Evolutionary conservation across 805 yeast genomes (phyloP), one percentile per base, ranked within the genome.

Genomic region (Yarrowia deformans): DNA sequence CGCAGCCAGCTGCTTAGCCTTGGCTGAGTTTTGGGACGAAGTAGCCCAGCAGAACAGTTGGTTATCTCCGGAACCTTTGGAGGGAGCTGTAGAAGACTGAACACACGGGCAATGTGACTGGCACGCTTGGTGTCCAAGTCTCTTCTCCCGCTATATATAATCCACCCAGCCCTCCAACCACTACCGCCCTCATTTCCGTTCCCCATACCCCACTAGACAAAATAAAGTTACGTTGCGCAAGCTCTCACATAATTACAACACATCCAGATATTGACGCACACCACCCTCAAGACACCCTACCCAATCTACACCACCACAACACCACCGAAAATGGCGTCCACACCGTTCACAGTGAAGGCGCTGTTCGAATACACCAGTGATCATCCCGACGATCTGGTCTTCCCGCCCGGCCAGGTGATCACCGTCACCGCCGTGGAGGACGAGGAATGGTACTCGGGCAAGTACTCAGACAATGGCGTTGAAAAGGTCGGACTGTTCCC

Each of bases 371-470:
- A 90, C 79, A 75, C 79, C 50, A 85, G 89, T 4, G 91, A 88
- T 67, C 91, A 87, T 72, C 91, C 88, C 37, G 98, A 95, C 77
- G 99, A 94, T 77, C 83, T 94, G 76, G 82, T 84, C 42, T 93
- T 94, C 73, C 77, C 78, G 0, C 85, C 81, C 5, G 93, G 90
- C 23, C 92, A 90, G 76, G 72, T 84, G 37, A 88, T 94, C 72
- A 85, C 87, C 3, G 97, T 94, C 35, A 87, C 88, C 6, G 87
- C 85, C 46, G 82, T 91, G 67, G 97, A 92, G 73, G 98, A 94
- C 77, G 97, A 88, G 8, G 97, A 93, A 72, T 95, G 98, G 98
- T 90, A 86, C 75, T 81, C 84, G 48, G 99, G 99, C 3, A 80
- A 82, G 5, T 90, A 84, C 73, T 75, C 74, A 3, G 84, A 80